phyloP scores from a whole-genome alignment of 495 filamentous ascomycete genomes.

The Aspergillus taichungensis region DNA sequence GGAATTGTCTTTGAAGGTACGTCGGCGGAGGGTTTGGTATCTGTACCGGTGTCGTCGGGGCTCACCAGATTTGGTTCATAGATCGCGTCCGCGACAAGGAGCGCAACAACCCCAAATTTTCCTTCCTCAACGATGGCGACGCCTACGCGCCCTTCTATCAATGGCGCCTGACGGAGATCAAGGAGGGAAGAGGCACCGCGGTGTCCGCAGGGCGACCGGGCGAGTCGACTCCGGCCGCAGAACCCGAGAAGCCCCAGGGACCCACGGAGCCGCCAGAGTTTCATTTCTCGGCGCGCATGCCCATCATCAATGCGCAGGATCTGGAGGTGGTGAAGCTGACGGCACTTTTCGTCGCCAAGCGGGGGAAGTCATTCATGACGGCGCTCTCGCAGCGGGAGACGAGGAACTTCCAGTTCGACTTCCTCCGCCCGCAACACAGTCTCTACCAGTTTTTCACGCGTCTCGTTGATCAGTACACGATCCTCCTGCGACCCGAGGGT shows the following conservation, averaged over 20 bases:
- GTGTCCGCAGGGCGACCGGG: conserved; percentile 68
- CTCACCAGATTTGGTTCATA: conserved; percentile 15
- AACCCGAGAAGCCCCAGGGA: conserved; percentile 63
- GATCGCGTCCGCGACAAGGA: conserved; percentile 84
- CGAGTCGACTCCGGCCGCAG: conserved; percentile 47
- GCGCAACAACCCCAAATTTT: conserved; percentile 79
- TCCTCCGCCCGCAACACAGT: conserved; percentile 88
- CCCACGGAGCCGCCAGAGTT: conserved; percentile 84
- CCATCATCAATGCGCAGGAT: conserved; percentile 92
- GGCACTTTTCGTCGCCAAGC: conserved; percentile 82
- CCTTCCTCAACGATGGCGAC: conserved; percentile 74
- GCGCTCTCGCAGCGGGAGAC: conserved; percentile 78
- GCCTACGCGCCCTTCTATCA: conserved; percentile 80
- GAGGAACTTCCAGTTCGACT: conserved; percentile 93
- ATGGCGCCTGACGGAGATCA: conserved; percentile 84
- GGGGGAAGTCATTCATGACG: conserved; percentile 86
- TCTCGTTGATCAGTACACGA: conserved; percentile 89
- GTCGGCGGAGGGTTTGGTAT: conserved; percentile 2
- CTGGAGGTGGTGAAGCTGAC: conserved; percentile 86
- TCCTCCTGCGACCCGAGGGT: conserved; percentile 59
- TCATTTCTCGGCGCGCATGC: conserved; percentile 93
- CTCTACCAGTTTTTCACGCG: conserved; percentile 91
- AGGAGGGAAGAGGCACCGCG: conserved; percentile 69
- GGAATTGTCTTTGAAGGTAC: conserved; percentile 72
- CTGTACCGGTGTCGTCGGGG: background rate